These are phyloP conservation scores for Neurospora sp. DNA, from an alignment of 495 filamentous ascomycete species.

Conservation along the genomic window DNA sequence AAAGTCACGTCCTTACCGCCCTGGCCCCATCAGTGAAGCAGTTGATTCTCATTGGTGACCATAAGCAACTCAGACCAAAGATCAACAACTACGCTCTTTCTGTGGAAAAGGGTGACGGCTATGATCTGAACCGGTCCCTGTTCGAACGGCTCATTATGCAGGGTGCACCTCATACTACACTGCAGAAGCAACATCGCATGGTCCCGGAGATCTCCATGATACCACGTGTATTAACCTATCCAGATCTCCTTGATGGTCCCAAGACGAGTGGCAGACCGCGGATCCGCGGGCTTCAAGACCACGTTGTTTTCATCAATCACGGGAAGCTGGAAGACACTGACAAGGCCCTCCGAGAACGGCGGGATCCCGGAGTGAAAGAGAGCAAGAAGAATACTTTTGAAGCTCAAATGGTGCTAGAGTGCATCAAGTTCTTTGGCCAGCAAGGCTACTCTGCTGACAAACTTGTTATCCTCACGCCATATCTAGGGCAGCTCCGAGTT, in stretches of 20 bases:
- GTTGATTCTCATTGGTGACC: conserved; percentile 66
- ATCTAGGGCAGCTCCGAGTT: conserved; percentile 57
- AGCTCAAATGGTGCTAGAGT: conserved; percentile 55
- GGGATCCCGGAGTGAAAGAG: conserved; percentile 37
- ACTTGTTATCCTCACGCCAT: conserved; percentile 65
- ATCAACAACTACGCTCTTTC: conserved; percentile 54
- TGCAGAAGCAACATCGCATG: conserved; percentile 62
- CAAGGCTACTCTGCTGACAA: conserved; percentile 63
- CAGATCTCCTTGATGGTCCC: conserved; percentile 48
- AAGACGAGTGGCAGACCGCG: conserved; percentile 39
- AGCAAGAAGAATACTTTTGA: conserved; percentile 62
- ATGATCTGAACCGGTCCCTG: conserved; percentile 59
- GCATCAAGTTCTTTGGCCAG: conserved; percentile 62
- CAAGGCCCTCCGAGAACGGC: conserved; percentile 35
- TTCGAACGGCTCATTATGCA: conserved; percentile 59
- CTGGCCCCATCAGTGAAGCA: conserved; percentile 52
- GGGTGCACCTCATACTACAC: conserved; percentile 44
- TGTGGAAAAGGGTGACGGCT: conserved; percentile 58
- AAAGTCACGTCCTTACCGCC: conserved; percentile 58
- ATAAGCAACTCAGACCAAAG: conserved; percentile 67
- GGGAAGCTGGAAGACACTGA: conserved; percentile 38
- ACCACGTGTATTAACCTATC: conserved; percentile 52
- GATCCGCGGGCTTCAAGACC: conserved; percentile 35
- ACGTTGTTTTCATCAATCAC: conserved; percentile 62
- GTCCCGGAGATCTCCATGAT: conserved; percentile 57